Conservation (phyloP, 1,284 basidiomycete species). For the Laetiporus sulphureus region DNA sequence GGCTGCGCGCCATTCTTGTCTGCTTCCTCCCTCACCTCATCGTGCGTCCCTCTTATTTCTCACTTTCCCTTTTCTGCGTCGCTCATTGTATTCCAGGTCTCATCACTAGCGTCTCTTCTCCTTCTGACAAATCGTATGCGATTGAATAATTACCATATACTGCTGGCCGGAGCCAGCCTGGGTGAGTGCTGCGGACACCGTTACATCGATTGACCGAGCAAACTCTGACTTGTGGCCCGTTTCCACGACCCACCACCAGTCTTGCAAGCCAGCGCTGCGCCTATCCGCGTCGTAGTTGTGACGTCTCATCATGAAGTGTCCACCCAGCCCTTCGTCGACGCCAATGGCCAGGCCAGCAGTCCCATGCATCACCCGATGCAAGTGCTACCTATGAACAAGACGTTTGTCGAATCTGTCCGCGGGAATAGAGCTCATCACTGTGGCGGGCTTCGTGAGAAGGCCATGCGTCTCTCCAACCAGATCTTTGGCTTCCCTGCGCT, state of each 20-base stretch:
- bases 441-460: conserved; percentile 3
- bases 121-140: not conserved
- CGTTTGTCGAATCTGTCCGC: too few species aligned
- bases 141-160: conserved; percentile 1
- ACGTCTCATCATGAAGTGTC: conserved; percentile 6
- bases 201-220: not conserved
- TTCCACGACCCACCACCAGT: not conserved
- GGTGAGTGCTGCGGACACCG: conserved; percentile 6
- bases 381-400: not conserved
- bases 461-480: conserved; percentile 3
- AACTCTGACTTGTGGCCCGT: not conserved
- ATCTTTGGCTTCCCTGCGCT: conserved; percentile 7
- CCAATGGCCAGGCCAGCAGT: not conserved
- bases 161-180: conserved; percentile 8
- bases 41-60: not conserved
- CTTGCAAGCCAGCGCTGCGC: conserved; percentile 4
- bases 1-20: too few species aligned
- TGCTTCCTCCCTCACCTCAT: not conserved
- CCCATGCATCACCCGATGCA: not conserved
- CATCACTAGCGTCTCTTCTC: too few species aligned
- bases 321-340: not conserved
- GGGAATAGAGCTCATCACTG: conserved; percentile 1
- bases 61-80: not conserved
- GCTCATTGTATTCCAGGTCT: not conserved
- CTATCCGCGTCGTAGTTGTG: conserved; percentile 8